phyloP scores from a whole-genome alignment of 2,329 filamentous ascomycete genomes.

The Claviceps humidiphila region DNA sequence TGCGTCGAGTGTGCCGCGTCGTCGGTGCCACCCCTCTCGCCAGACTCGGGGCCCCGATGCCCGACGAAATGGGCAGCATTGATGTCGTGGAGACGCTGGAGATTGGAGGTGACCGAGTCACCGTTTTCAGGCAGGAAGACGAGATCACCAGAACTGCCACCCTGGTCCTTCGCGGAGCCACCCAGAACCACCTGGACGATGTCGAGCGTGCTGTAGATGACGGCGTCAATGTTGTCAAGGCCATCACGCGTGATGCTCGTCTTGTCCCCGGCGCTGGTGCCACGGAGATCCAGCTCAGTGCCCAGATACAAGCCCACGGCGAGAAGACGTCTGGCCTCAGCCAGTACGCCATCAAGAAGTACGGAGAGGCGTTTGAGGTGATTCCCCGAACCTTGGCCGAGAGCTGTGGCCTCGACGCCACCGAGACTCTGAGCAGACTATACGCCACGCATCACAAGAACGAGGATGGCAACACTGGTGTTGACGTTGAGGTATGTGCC shows the following conservation, averaged over 20 bases:
- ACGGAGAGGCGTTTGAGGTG: constrained; percentile 93
- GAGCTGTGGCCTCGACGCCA: constrained; percentile 89
- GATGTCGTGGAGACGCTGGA: constrained; percentile 95
- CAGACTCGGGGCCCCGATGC: constrained; percentile 91
- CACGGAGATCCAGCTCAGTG: constrained; percentile 84
- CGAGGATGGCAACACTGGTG: constrained; percentile 78
- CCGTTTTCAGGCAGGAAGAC: constrained; percentile 93
- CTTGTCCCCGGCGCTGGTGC: constrained; percentile 90
- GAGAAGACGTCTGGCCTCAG: constrained; percentile 87
- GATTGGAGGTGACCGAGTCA: constrained; percentile 95
- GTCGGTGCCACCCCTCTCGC: constrained; percentile 95
- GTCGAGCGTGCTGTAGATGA: constrained; percentile 95
- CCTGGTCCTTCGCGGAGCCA: constrained; percentile 85
- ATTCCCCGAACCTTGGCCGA: constrained; percentile 89
- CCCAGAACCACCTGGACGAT: constrained; percentile 95
- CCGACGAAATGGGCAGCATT: constrained; percentile 95
- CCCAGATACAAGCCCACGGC: constrained; percentile 78
- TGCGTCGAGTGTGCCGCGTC: constrained; percentile 86
- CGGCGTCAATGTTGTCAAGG: constrained; percentile 96
- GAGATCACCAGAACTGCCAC: constrained; percentile 88
- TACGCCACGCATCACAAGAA: constrained; percentile 89
- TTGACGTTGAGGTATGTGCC: constrained; percentile 66
- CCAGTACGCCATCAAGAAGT: constrained; percentile 97
- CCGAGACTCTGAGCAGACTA: constrained; percentile 83
- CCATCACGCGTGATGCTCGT: constrained; percentile 84